Percentiles rank a stretch among this genome's conserved stretches.
phyloP scores from a whole-genome alignment of 768 basidiomycete species.

The Calocybe cyanea region DNA sequence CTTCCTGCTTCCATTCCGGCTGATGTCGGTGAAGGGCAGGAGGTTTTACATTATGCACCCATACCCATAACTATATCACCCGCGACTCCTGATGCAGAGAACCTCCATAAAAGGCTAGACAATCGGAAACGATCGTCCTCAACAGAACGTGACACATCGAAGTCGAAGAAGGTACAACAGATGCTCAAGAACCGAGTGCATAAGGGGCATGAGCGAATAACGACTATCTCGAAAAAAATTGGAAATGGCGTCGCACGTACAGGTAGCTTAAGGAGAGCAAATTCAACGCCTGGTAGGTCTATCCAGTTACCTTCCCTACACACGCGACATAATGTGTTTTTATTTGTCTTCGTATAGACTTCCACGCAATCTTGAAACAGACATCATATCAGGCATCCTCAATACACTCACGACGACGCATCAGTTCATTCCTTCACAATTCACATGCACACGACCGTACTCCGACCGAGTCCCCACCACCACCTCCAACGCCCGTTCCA shows the following conservation, averaged over 20 bases:
- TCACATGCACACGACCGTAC: constrained; percentile 29
- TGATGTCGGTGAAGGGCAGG: constrained; percentile 7
- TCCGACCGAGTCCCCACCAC: constrained; percentile 36
- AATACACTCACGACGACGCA: constrained; percentile 73
- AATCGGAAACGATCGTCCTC: constrained; percentile 33
- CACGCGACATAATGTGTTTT: not conserved
- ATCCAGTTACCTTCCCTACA: not conserved
- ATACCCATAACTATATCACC: constrained; percentile 61
- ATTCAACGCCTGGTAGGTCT: constrained; percentile 63
- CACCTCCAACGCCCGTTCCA: constrained; percentile 44
- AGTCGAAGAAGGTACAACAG: constrained; percentile 71
- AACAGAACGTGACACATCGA: constrained; percentile 42
- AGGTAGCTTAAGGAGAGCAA: constrained; percentile 53
- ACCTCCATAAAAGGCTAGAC: constrained; percentile 3
- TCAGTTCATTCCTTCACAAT: constrained; percentile 47
- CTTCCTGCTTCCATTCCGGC: not conserved
- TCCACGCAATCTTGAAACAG: constrained; percentile 60
- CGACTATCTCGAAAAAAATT: constrained; percentile 73
- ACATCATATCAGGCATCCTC: constrained; percentile 71
- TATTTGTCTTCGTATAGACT: constrained; percentile 42
- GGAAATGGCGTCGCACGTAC: constrained; percentile 64
- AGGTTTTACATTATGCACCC: constrained; percentile 19
- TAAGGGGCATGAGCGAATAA: constrained; percentile 68
- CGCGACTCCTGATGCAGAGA: constrained; percentile 45
- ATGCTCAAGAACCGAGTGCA: constrained; percentile 73